These are phyloP conservation scores for Asterophora lycoperdoides DNA, from an alignment of 768 basidiomycete genomes.

Conservation along the genomic window DNA sequence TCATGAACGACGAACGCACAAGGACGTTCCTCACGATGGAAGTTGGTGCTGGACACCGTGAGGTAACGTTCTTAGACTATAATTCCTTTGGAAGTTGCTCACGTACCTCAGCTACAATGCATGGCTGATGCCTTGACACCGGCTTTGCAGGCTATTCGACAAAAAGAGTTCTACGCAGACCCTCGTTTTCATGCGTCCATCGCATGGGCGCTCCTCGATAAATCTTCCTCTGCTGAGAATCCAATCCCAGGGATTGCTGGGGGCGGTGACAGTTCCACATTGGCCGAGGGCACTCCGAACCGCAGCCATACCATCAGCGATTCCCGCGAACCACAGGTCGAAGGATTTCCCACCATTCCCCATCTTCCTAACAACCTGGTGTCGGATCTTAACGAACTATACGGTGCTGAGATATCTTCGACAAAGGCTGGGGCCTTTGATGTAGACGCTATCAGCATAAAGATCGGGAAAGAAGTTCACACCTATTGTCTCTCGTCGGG, in stretches of 20 bases:
- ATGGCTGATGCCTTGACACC: conserved; percentile 57
- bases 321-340: conserved; percentile 10
- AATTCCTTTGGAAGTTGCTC: neutral
- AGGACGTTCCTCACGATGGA: conserved; percentile 79
- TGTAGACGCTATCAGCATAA: conserved; percentile 52
- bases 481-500: conserved; percentile 27
- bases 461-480: conserved; percentile 65
- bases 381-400: conserved; percentile 44
- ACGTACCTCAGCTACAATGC: conserved; percentile 46
- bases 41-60: conserved; percentile 75
- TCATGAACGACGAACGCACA: conserved; percentile 77
- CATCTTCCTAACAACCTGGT: conserved; percentile 48
- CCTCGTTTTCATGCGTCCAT: conserved; percentile 90
- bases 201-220: conserved; percentile 75
- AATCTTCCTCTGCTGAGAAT: neutral
- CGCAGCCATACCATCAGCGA: conserved; percentile 9
- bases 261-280: conserved; percentile 2
- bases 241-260: neutral
- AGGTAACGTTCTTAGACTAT: conserved; percentile 41
- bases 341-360: conserved; percentile 44
- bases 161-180: conserved; percentile 73
- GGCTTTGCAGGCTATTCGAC: conserved; percentile 53
- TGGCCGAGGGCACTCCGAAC: conserved; percentile 5
- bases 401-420: conserved; percentile 39
- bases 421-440: conserved; percentile 46